Evolutionary conservation across 176 grass and related monocot species (phyloP).

Genomic region (Bromus sterilis): DNA sequence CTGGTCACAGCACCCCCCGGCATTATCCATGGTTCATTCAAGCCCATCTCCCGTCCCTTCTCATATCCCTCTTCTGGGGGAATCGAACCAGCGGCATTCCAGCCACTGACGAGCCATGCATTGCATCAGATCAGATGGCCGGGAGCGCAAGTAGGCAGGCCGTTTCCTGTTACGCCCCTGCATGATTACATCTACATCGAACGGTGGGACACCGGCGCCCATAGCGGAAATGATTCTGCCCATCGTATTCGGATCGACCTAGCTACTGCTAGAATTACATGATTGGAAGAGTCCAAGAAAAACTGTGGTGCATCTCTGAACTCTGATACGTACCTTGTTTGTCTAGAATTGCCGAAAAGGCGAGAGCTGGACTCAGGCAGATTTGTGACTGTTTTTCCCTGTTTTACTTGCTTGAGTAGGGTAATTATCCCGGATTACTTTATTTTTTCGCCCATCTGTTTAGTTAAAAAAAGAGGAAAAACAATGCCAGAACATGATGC

Average conservation of each 20-base stretch:
- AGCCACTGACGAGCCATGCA: background rate
- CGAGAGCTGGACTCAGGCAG: background rate
- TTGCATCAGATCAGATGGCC: background rate
- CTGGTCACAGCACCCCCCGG: background rate
- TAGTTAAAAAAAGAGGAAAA: background rate
- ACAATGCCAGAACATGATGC: background rate
- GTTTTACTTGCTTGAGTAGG: background rate
- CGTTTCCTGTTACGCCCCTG: background rate
- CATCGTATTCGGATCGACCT: constrained; percentile 3
- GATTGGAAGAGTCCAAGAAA: constrained; percentile 7
- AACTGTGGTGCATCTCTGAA: background rate
- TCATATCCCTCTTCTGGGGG: background rate
- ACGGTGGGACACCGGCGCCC: background rate
- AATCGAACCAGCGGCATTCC: background rate
- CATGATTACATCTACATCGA: constrained; percentile 8
- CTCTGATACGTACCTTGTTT: constrained; percentile 17
- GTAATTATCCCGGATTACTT: background rate
- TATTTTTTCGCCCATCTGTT: background rate
- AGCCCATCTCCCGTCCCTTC: background rate
- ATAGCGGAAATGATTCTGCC: constrained; percentile 14
- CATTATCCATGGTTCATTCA: background rate
- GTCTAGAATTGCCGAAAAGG: background rate
- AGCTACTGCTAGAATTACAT: background rate
- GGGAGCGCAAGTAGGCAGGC: background rate
- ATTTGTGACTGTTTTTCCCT: background rate